These are phyloP conservation scores for Adenanthera pavonina DNA, from an alignment of 306 rosid genomes.

Conservation along the genomic window DNA sequence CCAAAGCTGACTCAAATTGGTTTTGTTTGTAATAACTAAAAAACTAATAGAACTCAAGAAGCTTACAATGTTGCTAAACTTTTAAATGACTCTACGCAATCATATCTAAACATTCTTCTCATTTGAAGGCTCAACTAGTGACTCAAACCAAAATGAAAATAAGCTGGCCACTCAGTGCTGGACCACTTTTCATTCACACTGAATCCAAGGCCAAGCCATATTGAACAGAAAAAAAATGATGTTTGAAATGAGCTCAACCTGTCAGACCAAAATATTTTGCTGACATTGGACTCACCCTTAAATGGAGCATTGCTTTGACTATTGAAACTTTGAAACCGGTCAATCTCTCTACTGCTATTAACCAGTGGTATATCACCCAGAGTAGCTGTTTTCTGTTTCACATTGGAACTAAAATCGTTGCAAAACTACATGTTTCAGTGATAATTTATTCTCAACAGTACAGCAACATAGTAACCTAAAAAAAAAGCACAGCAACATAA, in stretches of 20 bases:
- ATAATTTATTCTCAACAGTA: conserved; percentile 36
- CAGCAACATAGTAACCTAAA: conserved; percentile 26
- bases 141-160: conserved; percentile 24
- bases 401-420: conserved; percentile 47
- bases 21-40: conserved; percentile 15
- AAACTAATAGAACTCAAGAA: conserved; percentile 6
- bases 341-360: conserved; percentile 40
- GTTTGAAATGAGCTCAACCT: conserved; percentile 31
- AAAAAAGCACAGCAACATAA: conserved; percentile 33
- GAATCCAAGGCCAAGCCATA: conserved; percentile 29
- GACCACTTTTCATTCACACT: conserved; percentile 10
- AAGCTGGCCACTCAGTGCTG: conserved; percentile 13
- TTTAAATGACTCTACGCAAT: conserved; percentile 24
- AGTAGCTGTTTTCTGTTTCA: conserved; percentile 49
- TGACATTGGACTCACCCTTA: conserved; percentile 54
- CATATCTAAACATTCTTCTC: conserved; percentile 20
- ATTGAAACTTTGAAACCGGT: conserved; percentile 41
- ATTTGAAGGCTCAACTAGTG: conserved; percentile 24
- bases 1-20: conserved; percentile 17
- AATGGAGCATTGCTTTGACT: conserved; percentile 48
- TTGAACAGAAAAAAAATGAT: conserved; percentile 24
- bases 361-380: conserved; percentile 44
- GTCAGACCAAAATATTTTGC: conserved; percentile 27
- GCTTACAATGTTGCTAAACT: conserved; percentile 8
- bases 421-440: conserved; percentile 32